Evolutionary conservation across 2,329 filamentous ascomycete species (phyloP), one percentile per base, ranked within the genome.

Genomic region (Pseudogymnoascus verrucosus): DNA sequence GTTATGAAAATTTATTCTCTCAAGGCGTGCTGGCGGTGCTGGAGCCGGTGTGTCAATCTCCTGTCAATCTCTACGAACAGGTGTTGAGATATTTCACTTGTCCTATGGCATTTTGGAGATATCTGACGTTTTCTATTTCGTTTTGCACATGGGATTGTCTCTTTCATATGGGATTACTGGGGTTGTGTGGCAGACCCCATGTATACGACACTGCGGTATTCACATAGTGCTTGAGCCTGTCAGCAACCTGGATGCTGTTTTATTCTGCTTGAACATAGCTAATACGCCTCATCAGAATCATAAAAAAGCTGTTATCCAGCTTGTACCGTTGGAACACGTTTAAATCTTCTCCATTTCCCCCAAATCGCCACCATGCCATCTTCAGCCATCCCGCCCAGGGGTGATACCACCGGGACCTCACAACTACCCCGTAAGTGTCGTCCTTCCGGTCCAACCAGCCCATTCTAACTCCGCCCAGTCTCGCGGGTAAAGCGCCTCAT

Each of bases 401-500:
- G 90, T 74, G 91, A 96, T 76, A 84, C 90, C 54, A 96, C 90
- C 2, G 93, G 93, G 69, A 88, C 91, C 68, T 89, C 90, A 21
- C 89, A 91, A 69, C 84, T 98, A 34, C 93, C 93, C 7, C 80
- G 93, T 96, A 80, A 77, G 89, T 80, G 61, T 44, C 26, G 12
- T 8, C 6, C 34, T 8, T n/a, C 34, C 42, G 42, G 10, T n/a
- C n/a, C 36, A 21, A 54, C 51, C 19, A 34, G 42, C 19, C 37
- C 51, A 47, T 64, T 68, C 60, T 69, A 54, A 54, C 62, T 19
- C 44, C 11, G 59, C 16, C 19, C 67, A 98, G 95, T 98, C 63
- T 90, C 95, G 16, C 86, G 95, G 71, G 91, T 99, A 65, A 97
- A 97, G 78, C 96, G 96, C 78, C 96, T 99, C 74, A 91, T 99